These are phyloP conservation scores for Noccaea caerulescens DNA, from an alignment of 345 rosid species.

Conservation along the genomic window DNA sequence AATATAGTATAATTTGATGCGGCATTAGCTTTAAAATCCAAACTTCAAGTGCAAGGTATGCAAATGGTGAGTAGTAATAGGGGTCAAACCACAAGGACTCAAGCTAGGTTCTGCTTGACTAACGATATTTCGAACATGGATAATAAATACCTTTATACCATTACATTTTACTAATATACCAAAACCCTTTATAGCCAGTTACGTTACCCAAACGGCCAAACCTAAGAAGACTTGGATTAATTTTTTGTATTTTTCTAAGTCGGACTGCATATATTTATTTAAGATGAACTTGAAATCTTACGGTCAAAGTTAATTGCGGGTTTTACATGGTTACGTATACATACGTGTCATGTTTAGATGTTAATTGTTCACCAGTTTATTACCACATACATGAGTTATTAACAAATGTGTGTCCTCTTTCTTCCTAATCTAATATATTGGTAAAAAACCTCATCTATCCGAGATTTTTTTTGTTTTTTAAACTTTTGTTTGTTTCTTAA, in stretches of 20 bases:
- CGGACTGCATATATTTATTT: slow-evolving; percentile 5
- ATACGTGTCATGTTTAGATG: slow-evolving; percentile 23
- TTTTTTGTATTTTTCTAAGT: slow-evolving; percentile 6
- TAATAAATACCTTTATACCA: neutral
- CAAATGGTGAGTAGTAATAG: too few relatives aligned
- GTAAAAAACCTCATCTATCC: neutral
- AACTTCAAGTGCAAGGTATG: too few relatives aligned
- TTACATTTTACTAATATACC: neutral
- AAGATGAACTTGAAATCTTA: slow-evolving; percentile 16
- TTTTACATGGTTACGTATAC: slow-evolving; percentile 32
- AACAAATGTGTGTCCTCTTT: neutral
- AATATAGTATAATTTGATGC: too few relatives aligned
- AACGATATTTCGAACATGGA: too few relatives aligned
- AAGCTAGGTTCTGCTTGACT: too few relatives aligned
- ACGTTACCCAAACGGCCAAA: neutral
- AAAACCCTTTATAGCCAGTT: slow-evolving; percentile 16
- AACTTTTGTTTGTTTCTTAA: neutral
- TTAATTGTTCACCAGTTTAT: slow-evolving; percentile 31
- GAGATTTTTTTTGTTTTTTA: neutral
- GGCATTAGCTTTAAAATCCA: too few relatives aligned
- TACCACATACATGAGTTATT: slow-evolving; percentile 7
- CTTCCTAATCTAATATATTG: neutral
- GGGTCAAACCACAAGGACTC: too few relatives aligned
- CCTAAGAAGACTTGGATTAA: neutral
- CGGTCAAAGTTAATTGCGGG: slow-evolving; percentile 28